A percentile compares a stretch with the other conserved stretches of the same genome.
Conservation (phyloP, 192 early-diverging fungal species). For the Blastocladiella britannica region DNA sequence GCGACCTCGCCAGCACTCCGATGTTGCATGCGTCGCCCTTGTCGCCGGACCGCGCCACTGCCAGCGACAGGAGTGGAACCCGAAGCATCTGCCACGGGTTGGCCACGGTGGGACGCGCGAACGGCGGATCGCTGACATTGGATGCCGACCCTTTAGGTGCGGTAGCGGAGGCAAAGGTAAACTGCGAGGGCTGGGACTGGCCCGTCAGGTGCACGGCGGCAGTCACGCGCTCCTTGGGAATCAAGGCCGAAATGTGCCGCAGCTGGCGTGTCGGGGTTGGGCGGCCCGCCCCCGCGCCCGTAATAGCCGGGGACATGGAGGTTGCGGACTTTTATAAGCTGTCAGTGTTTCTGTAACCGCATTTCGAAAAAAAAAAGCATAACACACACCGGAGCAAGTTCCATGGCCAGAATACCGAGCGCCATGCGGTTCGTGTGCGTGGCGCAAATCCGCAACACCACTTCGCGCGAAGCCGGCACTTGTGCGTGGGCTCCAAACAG, state of each 20-base stretch:
- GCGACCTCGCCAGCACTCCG: constrained; percentile 34
- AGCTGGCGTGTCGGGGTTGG: constrained; percentile 33
- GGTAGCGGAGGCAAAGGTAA: too few species aligned
- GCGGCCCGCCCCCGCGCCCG: constrained; percentile 29
- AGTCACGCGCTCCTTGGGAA: constrained; percentile 23
- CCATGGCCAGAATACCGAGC: constrained; percentile 21
- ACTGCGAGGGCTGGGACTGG: too few species aligned
- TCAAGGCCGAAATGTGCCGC: constrained; percentile 34
- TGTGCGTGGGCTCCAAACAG: constrained; percentile 13
- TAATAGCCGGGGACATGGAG: constrained; percentile 33
- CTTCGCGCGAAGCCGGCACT: constrained; percentile 16
- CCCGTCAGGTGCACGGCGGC: constrained; percentile 16
- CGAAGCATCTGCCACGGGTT: constrained; percentile 10
- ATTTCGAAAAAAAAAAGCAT: neutral
- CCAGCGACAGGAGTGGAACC: constrained; percentile 30
- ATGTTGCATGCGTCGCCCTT: constrained; percentile 42
- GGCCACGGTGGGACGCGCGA: too few species aligned
- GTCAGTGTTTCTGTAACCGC: neutral
- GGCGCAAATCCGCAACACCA: constrained; percentile 21
- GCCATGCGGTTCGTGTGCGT: constrained; percentile 20
- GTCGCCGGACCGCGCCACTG: constrained; percentile 40
- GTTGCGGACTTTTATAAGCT: constrained; percentile 16
- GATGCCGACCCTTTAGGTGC: too few species aligned
- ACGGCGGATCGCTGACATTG: too few species aligned
- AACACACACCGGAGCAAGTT: constrained; percentile 20